Base-by-base conservation (phyloP, 352 stramenopile genomes). In the Pythium sp. region DNA sequence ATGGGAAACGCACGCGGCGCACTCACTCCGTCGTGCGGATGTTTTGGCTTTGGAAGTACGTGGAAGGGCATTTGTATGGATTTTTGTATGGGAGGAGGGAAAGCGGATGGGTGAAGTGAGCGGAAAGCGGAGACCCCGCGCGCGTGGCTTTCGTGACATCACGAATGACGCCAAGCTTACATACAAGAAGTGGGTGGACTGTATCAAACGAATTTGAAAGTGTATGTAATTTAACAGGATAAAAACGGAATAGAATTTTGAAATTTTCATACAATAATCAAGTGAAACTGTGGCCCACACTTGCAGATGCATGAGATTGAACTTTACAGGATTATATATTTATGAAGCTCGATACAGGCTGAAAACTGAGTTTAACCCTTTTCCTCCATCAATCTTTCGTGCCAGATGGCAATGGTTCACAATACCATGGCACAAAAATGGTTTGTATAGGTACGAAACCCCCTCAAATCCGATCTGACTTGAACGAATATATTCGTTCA, bases 131-230 rank as follows among this genome's bases (percentile, higher is more conserved):
- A 51, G 18, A 51, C 43, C 5, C 43, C 14, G 15, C 14, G 18
- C 43, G 43, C 43, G 43, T 51, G 43, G 15, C 41, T 47, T 47
- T 43, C 55, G 55, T 60, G 55, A 60, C 55, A 60, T 60, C 55
- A 60, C 7, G 18, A 22, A 5, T 41, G 26, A 24, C 28, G 54
- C 54, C 15, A 3, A 59, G 43, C 43, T 51, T 51, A 51, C 43
- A 51, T 22, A 20, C 38, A 20, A 18, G 0, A 5, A 20, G 14
- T 22, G 43, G 5, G 43, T 6, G 36, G 18, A 11, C 2, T 51
- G 43, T 51, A 51, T 51, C 43, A 51, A 51, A 22, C 43, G 18
- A 9, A 0, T 51, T n/a, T 51, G 18, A 3, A 0, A 4, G 43
- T 20, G 7, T 51, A n/a, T 22, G 0, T 22, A 43, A 22, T 51